These are phyloP conservation scores for Eutrema yunnanense DNA, from an alignment of 345 rosid genomes.

Conservation along the genomic window DNA sequence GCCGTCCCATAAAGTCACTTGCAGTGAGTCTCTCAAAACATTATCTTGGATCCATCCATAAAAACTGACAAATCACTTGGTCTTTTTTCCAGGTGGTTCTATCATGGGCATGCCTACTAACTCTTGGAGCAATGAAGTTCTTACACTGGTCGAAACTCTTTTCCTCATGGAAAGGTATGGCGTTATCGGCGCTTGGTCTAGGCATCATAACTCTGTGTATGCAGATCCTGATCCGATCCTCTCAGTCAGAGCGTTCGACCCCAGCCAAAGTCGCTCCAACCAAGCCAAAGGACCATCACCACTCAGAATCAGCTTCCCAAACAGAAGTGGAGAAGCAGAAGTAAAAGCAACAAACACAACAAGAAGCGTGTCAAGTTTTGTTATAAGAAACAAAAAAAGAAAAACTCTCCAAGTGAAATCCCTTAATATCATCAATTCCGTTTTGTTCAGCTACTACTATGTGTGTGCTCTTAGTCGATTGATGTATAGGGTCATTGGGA, in stretches of 20 bases:
- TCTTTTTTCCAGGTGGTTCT: constrained; percentile 47
- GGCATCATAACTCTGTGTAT: constrained; percentile 61
- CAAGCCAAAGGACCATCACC: constrained; percentile 36
- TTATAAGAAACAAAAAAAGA: constrained; percentile 3
- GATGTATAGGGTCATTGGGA: constrained; percentile 22
- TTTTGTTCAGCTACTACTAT: constrained; percentile 8
- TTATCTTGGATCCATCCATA: not conserved
- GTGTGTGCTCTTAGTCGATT: constrained; percentile 8
- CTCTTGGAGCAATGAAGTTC: constrained; percentile 46
- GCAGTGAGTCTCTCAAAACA: constrained; percentile 39
- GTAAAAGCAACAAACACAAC: constrained; percentile 24
- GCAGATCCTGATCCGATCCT: constrained; percentile 73
- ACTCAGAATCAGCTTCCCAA: constrained; percentile 28
- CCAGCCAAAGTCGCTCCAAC: constrained; percentile 64
- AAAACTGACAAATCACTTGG: not conserved
- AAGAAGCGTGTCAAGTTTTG: constrained; percentile 23
- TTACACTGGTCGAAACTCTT: constrained; percentile 65
- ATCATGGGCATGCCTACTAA: constrained; percentile 54
- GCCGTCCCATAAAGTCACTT: constrained; percentile 68
- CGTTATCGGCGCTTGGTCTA: constrained; percentile 42
- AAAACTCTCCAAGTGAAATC: not conserved
- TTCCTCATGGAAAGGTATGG: constrained; percentile 78
- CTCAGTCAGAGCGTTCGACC: constrained; percentile 88
- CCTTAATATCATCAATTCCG: constrained; percentile 11
- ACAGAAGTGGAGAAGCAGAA: constrained; percentile 33